Conservation (phyloP, 139 green algal species). For the Coelastrella sp. region DNA sequence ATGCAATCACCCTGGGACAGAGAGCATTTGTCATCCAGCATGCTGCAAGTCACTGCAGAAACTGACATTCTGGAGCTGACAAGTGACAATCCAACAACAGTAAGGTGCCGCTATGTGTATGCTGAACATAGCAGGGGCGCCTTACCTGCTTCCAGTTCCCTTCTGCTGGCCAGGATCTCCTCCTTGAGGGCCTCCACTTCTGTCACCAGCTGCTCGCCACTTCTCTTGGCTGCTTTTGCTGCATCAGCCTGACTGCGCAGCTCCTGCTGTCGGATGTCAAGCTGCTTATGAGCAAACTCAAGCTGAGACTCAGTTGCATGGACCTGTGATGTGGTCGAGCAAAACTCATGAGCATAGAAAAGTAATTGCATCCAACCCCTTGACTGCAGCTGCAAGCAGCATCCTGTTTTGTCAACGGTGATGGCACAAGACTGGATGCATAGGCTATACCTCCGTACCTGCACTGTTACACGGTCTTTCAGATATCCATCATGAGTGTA, state of each 20-base stretch:
- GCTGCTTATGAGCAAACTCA: slow-evolving; percentile 37
- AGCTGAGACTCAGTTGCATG: slow-evolving; percentile 5
- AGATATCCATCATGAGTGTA: no score
- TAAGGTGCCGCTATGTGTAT: background rate
- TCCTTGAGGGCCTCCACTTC: background rate
- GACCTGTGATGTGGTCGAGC: background rate
- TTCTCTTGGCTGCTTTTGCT: background rate
- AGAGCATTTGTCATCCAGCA: no score
- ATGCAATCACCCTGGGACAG: no score
- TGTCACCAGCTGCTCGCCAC: background rate
- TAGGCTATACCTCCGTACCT: no score
- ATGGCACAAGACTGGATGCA: no score
- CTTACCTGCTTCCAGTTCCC: slow-evolving; percentile 35
- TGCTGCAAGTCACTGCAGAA: no score
- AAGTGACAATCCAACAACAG: background rate
- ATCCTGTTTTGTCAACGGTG: no score
- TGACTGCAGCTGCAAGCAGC: no score
- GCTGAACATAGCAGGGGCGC: background rate
- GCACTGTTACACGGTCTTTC: no score
- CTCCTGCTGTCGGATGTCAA: slow-evolving; percentile 33
- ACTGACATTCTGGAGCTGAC: no score
- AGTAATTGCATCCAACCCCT: no score
- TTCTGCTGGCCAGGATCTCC: background rate
- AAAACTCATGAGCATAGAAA: no score
- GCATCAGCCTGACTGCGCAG: background rate